Conservation (phyloP, 2,329 filamentous ascomycete genomes). For the Sporothrix schenckii region DNA sequence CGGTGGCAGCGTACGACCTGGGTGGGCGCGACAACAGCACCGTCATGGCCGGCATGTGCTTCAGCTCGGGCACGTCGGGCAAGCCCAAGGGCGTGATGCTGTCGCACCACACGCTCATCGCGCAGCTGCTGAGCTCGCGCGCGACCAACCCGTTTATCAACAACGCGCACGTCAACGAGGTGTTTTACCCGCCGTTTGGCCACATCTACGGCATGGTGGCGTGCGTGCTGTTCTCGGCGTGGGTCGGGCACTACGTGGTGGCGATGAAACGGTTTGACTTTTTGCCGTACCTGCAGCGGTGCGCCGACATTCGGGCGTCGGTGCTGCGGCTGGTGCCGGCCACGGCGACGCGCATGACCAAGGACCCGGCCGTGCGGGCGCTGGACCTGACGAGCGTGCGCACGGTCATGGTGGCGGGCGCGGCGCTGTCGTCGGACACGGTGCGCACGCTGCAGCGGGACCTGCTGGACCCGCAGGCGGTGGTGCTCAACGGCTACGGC, state of each 20-base stretch:
- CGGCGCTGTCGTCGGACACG: conserved; percentile 63
- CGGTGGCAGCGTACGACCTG: conserved; percentile 15
- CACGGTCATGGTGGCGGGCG: conserved; percentile 64
- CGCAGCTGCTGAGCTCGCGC: conserved; percentile 42
- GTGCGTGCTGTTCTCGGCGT: conserved; percentile 47
- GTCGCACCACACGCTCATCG: conserved; percentile 51
- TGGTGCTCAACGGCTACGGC: conserved; percentile 72
- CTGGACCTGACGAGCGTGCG: conserved; percentile 71
- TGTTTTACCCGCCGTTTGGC: conserved; percentile 50
- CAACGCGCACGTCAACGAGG: conserved; percentile 38
- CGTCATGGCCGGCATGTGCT: conserved; percentile 43
- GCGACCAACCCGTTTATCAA: conserved; percentile 42
- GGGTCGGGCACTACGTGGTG: conserved; percentile 54
- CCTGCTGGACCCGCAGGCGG: conserved; percentile 52
- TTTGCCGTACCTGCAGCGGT: conserved; percentile 66
- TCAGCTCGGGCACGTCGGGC: conserved; percentile 55
- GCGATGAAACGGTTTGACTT: conserved; percentile 80
- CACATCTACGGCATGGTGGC: conserved; percentile 53
- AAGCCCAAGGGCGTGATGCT: conserved; percentile 53
- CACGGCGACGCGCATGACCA: conserved; percentile 72
- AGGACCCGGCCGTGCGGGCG: conserved; percentile 65
- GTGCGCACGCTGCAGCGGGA: conserved; percentile 56
- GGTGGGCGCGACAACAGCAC: conserved; percentile 26
- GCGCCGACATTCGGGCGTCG: conserved; percentile 70
- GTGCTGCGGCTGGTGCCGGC: conserved; percentile 70